Evolutionary conservation across 805 yeast genomes (phyloP), one percentile per base, ranked within the genome.

Genomic region (Kodamaea lidongshanica): DNA sequence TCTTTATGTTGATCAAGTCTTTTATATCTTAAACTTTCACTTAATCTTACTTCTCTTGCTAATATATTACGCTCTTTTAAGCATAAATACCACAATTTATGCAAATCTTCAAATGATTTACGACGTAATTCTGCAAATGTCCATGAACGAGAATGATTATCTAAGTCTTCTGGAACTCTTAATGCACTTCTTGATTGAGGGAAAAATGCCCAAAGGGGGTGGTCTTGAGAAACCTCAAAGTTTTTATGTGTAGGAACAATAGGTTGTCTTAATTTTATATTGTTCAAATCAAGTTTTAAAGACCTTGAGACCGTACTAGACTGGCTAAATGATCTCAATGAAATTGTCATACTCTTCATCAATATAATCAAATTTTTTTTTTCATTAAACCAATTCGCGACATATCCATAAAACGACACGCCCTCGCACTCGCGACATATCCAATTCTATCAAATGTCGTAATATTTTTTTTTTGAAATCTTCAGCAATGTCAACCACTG

Each of bases 171-270:
- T 3, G 70, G 56, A 2, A 65, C 52, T 44, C 96, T 72, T 37
- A 82, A 58, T 37, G 77, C 74, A 6, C 43, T 34, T 45, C 70
- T 65, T 34, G 77, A 67, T 4, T 50, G 52, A 8, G 60, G 56
- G 62, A 89, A 92, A 54, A 92, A 92, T 46, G 83, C 88, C 95
- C 96, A 92, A 40, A 92, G 67, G 17, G 97, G 98, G 58, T 92
- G 98, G 52, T 81, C 82, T 4, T 80, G 89, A 9, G 76, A 70
- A 19, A 83, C 82, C 37, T 68, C 68, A 32, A 88, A 67, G 54
- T 84, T 84, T 40, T 70, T 65, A 32, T 72, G 78, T 2, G 92
- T 72, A 10, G 98, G 97, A 9, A 84, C 72, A 42, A 92, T 80
- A 10, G 97, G 97, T 8, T 81, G 72, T 33, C 89, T 72, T 41